Base-by-base conservation (phyloP, 2,329 filamentous ascomycete genomes). In the Paramyrothecium sp. region DNA sequence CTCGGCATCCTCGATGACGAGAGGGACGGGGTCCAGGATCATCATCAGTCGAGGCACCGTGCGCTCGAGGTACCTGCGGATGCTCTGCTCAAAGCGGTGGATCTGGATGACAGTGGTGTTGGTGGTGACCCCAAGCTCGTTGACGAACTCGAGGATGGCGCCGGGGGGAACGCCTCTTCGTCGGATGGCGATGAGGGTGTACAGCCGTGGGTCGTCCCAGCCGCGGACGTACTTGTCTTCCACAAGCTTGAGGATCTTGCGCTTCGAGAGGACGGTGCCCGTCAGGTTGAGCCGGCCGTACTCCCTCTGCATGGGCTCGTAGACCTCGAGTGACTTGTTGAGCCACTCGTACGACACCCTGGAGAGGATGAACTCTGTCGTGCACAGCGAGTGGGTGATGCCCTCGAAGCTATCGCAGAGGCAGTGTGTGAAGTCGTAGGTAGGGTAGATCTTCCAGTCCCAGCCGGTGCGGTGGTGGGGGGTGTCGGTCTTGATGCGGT, bases 261-360 rank as follows among this genome's bases (percentile, higher is more conserved):
- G 84, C 78, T 98, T 97, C 34, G 89, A 93, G 59, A 97, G 82
- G 55, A 97, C 88, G 0, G 93, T 96, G 17, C 93, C 92, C 11
- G 86, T 88, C 33, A 97, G 83, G 63, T 90, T 96, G 5, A 77
- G 65, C 41, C 75, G 69, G 10, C 74, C 70, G 64, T 84, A 96
- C 76, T 97, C 93, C 71, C 94, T 82, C 81, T 98, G 94, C 91
- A 97, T 97, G 1, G 94, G 92, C 67, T 92, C 85, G 73, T 96
- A 96, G 56, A 96, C 87, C 38, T 87, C 91, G 16, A 96, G 81
- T 12, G 86, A 84, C 73, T 92, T 87, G 72, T 95, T 91, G 34
- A 98, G 79, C 86, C 85, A 98, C 69, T 98, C 93, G 69, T 98
- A 99, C 44, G 91, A 95, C 51, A 90, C 88, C 58, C 94, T 81